phyloP scores from a whole-genome alignment of 1,139 yeast species.

The Kluyveromyces sp. region DNA sequence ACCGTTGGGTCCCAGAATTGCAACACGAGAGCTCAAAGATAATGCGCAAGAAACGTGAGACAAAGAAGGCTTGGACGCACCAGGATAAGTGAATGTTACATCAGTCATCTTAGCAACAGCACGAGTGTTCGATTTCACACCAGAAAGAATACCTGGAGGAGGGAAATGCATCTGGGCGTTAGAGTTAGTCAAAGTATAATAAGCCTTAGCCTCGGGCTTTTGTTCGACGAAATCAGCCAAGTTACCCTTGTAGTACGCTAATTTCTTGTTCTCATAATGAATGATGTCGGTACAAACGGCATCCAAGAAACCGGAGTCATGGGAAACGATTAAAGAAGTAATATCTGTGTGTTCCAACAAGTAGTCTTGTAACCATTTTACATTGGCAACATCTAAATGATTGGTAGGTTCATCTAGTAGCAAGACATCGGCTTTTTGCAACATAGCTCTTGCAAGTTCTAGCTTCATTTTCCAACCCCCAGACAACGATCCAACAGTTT shows the following conservation, averaged over 20 bases:
- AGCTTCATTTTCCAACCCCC: constrained; percentile 99
- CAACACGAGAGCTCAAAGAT: constrained; percentile 90
- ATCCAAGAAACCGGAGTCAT: constrained; percentile 95
- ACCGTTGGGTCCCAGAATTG: constrained; percentile 96
- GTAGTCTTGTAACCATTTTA: constrained; percentile 89
- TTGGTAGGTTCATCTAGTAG: constrained; percentile 97
- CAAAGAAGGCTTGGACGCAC: constrained; percentile 79
- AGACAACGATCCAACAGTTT: constrained; percentile 87
- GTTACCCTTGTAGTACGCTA: constrained; percentile 94
- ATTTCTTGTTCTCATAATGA: constrained; percentile 91
- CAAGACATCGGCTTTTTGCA: constrained; percentile 93
- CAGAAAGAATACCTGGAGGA: constrained; percentile 93
- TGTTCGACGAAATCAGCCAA: constrained; percentile 84
- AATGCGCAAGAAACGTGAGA: constrained; percentile 76
- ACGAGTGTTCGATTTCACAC: constrained; percentile 91
- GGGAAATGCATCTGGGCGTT: constrained; percentile 97
- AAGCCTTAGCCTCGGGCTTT: constrained; percentile 93
- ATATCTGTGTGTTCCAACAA: constrained; percentile 73
- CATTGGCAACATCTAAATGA: constrained; percentile 92
- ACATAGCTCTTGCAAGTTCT: constrained; percentile 96
- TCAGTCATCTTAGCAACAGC: constrained; percentile 87
- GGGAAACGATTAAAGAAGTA: constrained; percentile 92
- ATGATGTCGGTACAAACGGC: constrained; percentile 94
- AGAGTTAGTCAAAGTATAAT: constrained; percentile 90
- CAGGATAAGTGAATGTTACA: constrained; percentile 87